These are phyloP conservation scores for Fusarium mangiferae DNA, from an alignment of 2,329 filamentous ascomycete species.

Conservation along the genomic window DNA sequence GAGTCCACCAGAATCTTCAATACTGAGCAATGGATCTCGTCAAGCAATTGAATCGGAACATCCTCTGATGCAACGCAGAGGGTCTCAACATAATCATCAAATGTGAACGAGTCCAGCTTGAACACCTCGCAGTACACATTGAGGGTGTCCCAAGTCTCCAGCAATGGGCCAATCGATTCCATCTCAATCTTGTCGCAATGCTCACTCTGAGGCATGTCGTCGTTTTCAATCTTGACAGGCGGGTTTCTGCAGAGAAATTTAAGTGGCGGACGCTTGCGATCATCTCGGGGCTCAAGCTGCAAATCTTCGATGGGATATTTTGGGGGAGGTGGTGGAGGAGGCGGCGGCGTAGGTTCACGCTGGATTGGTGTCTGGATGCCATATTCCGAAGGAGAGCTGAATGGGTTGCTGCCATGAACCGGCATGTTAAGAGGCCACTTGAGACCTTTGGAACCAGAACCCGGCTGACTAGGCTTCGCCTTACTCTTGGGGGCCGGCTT, in stretches of 20 bases:
- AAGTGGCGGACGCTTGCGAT: constrained; percentile 75
- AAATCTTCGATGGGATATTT: constrained; percentile 98
- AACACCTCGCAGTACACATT: constrained; percentile 99
- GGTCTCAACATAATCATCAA: constrained; percentile 93
- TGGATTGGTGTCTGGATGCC: constrained; percentile 48
- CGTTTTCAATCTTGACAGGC: constrained; percentile 59
- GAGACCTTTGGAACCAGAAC: constrained; percentile 55
- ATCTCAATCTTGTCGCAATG: constrained; percentile 70
- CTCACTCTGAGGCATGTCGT: constrained; percentile 23
- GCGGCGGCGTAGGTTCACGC: constrained; percentile 60
- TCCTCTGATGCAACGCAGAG: constrained; percentile 81
- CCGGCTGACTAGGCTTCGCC: constrained; percentile 57
- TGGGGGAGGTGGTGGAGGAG: constrained; percentile 77
- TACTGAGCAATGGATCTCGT: constrained; percentile 91
- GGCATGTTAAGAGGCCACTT: constrained; percentile 50
- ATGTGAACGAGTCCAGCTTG: constrained; percentile 94
- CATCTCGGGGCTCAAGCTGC: constrained; percentile 77
- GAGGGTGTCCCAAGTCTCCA: constrained; percentile 96
- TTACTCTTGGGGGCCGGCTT: constrained; percentile 80
- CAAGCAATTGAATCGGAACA: constrained; percentile 82
- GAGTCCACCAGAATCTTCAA: constrained; percentile 86
- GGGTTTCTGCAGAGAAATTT: constrained; percentile 80
- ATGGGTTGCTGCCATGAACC: constrained; percentile 56
- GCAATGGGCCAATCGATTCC: constrained; percentile 83
- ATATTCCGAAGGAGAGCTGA: constrained; percentile 56